Base-by-base conservation (phyloP, 2,329 filamentous ascomycete genomes). In the Dactylellina drechsleri region DNA sequence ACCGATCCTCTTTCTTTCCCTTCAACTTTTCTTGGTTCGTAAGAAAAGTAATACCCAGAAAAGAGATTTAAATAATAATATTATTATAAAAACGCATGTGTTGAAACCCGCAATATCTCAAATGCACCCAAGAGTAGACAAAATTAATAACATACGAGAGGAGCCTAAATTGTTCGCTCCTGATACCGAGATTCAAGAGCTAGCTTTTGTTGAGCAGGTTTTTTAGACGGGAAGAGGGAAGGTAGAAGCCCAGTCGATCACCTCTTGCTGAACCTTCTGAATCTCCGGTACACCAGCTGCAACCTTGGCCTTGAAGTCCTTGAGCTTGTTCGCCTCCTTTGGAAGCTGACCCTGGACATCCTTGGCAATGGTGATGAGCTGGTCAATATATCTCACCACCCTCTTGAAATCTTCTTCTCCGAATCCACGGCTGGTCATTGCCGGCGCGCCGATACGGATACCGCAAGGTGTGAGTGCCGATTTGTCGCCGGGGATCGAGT, bases 291-390 rank as follows among this genome's bases (percentile, higher is more conserved):
- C 86, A 77, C 92, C 93, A 79, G 86, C 85, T 71, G 91, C 88
- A 77, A 97, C 92, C 88, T 92, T 94, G 82, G 89, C 89, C 87
- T 94, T 96, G 91, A 99, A 98, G 87, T 99, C 95, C 90, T 98
- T 98, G 83, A 96, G 92, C 89, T 96, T 97, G 89, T 98, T 99
- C 81, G 92, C 92, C 84, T 95, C 91, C 89, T 97, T 97, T 83
- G 95, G 94, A 23, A 98, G 88, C 77, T 87, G 85, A 73, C 82
- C 86, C 86, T 98, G 95, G 80, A 96, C 86, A 81, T 93, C 89
- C 87, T 93, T 92, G 87, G 90, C 92, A 81, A 98, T 87, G 85
- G 92, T 92, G 87, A 98, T 91, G 83, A 89, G 87, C 81, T 90
- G 87, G 83, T 96, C 92, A 80, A 98, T 97, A 87, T 97, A 98